Percentiles rank a stretch among this genome's conserved stretches.
Conservation (phyloP, 345 rosid species). For the Ceriops decandra region DNA sequence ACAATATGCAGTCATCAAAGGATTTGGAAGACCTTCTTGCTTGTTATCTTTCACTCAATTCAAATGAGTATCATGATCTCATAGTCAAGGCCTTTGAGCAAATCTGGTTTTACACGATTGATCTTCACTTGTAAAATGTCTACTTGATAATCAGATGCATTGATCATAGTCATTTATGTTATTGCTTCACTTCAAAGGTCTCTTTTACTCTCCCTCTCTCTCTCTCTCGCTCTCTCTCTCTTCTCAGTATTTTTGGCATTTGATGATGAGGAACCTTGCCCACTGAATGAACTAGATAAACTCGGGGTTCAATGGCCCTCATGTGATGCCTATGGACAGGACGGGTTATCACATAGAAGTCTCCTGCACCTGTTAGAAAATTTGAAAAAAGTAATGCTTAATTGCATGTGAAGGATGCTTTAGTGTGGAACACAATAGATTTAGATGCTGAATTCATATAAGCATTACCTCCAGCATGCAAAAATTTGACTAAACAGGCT, state of each 20-base stretch:
- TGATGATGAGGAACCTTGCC: no score
- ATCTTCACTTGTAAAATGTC: not conserved
- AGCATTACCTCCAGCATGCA: not conserved
- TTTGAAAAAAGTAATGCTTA: not conserved
- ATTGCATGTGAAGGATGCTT: not conserved
- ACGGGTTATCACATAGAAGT: not conserved
- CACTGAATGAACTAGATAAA: no score
- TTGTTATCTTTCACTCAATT: conserved; percentile 73
- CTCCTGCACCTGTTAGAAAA: not conserved
- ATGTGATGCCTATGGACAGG: no score
- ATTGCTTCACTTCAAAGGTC: no score
- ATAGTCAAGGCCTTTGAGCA: conserved; percentile 82
- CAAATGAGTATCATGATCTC: conserved; percentile 65
- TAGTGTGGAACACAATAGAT: not conserved
- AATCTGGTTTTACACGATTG: conserved; percentile 66
- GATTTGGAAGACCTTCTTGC: conserved; percentile 88
- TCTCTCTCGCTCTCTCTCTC: no score
- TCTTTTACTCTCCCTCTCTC: no score
- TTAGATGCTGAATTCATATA: not conserved
- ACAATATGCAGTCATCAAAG: conserved; percentile 58
- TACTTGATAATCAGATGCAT: not conserved
- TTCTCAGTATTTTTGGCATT: not conserved
- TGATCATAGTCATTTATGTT: not conserved
- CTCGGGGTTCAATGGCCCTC: no score
- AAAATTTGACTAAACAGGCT: not conserved